Percentiles rank a stretch among this genome's conserved stretches.
Evolutionary conservation across 2,329 filamentous ascomycete species (phyloP).

Genomic region (Drechslerella stenobrocha): DNA sequence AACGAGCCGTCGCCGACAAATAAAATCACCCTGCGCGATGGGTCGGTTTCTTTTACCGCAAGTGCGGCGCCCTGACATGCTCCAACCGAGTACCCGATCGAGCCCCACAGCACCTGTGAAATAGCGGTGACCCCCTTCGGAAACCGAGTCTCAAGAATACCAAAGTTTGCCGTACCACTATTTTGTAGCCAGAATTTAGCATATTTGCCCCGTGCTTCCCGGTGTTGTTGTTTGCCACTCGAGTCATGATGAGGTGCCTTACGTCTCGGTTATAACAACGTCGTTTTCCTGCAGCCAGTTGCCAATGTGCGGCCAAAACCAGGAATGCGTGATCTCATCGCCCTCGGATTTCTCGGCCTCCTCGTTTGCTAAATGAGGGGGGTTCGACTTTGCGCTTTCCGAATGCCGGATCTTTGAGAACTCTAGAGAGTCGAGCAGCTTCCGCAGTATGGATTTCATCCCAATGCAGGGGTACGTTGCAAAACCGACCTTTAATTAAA

Average conservation of each 20-base stretch:
- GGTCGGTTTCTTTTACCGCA: constrained; percentile 68
- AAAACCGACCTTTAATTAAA: constrained; percentile 62
- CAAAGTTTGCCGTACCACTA: constrained; percentile 78
- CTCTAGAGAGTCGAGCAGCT: constrained; percentile 58
- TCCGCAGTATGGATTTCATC: constrained; percentile 76
- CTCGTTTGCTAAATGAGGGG: constrained; percentile 60
- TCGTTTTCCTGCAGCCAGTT: constrained; percentile 73
- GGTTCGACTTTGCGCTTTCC: constrained; percentile 37
- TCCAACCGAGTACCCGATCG: constrained; percentile 68
- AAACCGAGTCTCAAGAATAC: constrained; percentile 82
- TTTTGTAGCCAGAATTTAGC: not conserved
- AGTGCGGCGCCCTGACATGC: constrained; percentile 71
- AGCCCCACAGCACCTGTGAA: constrained; percentile 74
- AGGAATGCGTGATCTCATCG: constrained; percentile 67
- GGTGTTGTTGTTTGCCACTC: constrained; percentile 4
- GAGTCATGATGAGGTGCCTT: constrained; percentile 2
- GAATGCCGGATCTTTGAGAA: constrained; percentile 39
- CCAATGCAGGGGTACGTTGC: constrained; percentile 76
- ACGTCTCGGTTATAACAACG: constrained; percentile 79
- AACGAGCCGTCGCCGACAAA: constrained; percentile 89
- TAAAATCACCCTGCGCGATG: constrained; percentile 69
- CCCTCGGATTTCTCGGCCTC: constrained; percentile 55
- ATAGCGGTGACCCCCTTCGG: constrained; percentile 76
- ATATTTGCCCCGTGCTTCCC: not conserved
- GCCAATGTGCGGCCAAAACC: constrained; percentile 76